A percentile compares a stretch with the other conserved stretches of the same genome.
Conservation (phyloP, 768 basidiomycete genomes). For the Boletus bicolor region DNA sequence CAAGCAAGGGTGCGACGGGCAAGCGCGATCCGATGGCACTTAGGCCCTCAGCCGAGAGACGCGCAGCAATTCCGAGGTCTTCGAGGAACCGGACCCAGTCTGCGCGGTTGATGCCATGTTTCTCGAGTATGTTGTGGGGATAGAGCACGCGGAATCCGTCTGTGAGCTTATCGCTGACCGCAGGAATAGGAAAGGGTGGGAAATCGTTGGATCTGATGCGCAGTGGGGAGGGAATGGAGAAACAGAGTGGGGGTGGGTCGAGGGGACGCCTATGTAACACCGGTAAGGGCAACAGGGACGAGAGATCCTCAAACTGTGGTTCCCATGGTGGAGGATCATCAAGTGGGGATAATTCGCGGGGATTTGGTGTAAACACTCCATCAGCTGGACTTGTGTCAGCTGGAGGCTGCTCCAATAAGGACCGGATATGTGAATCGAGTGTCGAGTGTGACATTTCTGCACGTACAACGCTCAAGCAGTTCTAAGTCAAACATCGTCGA, state of each 20-base stretch:
- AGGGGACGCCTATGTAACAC: conserved; percentile 18
- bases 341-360: background rate
- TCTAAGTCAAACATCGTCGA: background rate
- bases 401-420: background rate
- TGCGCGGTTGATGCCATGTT: conserved; percentile 25
- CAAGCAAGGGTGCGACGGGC: conserved; percentile 13
- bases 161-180: conserved; percentile 19
- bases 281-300: background rate
- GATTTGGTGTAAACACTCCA: background rate
- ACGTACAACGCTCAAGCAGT: background rate
- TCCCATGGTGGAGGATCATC: conserved; percentile 27
- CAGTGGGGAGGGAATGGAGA: conserved; percentile 26
- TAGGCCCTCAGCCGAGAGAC: conserved; percentile 22
- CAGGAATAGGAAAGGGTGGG: conserved; percentile 26
- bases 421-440: background rate
- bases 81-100: conserved; percentile 33
- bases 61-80: conserved; percentile 28
- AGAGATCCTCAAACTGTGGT: conserved; percentile 26
- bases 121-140: conserved; percentile 23
- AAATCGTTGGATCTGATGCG: conserved; percentile 28
- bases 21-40: conserved; percentile 23
- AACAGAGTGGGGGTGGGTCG: conserved; percentile 31
- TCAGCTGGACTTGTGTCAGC: background rate
- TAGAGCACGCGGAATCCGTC: conserved; percentile 29
- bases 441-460: conserved; percentile 8